Evolutionary conservation across 345 rosid genomes (phyloP).

Genomic region (Erysimum cheiranthoides): DNA sequence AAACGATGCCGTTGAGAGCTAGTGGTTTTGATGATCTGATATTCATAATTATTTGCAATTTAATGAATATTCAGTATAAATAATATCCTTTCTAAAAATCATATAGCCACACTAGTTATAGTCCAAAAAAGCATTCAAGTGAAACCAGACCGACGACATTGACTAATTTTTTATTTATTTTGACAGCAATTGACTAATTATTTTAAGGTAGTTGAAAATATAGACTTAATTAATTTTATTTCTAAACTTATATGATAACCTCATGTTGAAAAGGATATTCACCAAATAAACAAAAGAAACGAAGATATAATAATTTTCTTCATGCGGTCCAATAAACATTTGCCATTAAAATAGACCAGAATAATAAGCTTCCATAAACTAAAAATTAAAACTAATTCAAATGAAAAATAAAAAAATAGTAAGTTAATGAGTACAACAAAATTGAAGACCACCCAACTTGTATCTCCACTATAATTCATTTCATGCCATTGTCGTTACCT

Average conservation of each 20-base stretch:
- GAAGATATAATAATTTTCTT: background rate
- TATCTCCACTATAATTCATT: constrained; percentile 29
- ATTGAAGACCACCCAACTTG: constrained; percentile 38
- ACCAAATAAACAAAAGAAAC: background rate
- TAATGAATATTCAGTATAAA: constrained; percentile 27
- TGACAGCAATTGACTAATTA: background rate
- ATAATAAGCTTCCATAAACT: background rate
- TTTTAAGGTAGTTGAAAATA: background rate
- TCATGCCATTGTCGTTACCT: constrained; percentile 43
- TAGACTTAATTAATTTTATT: background rate
- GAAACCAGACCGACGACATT: constrained; percentile 29
- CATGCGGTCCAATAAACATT: constrained; percentile 20
- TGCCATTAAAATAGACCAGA: background rate
- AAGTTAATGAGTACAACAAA: constrained; percentile 12
- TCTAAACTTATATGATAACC: constrained; percentile 4
- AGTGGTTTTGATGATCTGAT: constrained; percentile 9
- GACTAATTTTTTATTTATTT: constrained; percentile 1
- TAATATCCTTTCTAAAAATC: constrained; percentile 3
- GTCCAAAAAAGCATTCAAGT: background rate
- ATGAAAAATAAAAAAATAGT: background rate
- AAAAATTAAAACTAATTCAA: background rate
- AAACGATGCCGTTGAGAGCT: background rate
- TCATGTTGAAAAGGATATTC: constrained; percentile 9
- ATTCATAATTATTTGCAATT: background rate
- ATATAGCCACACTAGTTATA: constrained; percentile 6